Conservation (phyloP, 129 eudicot species). For the Erigeron canadensis region DNA sequence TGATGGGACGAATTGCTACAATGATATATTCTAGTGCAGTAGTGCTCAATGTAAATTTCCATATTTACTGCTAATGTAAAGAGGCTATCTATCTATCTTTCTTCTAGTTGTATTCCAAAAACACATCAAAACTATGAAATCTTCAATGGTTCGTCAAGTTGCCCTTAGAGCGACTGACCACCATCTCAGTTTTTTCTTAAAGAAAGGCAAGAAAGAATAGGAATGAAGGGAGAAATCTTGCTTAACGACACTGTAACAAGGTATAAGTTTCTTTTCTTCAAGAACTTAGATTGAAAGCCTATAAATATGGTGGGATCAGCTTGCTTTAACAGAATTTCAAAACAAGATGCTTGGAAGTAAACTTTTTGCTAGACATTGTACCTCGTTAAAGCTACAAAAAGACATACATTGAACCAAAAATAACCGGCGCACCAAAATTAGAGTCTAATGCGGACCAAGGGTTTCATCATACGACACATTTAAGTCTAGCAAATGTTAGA, state of each 20-base stretch:
- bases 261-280: neutral
- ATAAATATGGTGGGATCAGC: neutral
- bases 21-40: no score
- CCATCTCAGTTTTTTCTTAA: no score
- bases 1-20: no score
- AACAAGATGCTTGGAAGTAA: conserved; percentile 14
- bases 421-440: conserved; percentile 15
- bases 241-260: neutral
- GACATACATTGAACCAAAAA: conserved; percentile 16
- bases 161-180: no score
- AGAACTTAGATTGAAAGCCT: neutral
- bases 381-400: conserved; percentile 18
- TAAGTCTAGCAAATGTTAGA: conserved; percentile 85
- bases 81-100: no score
- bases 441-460: neutral
- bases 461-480: conserved; percentile 37
- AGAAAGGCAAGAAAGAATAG: neutral
- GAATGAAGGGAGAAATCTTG: neutral
- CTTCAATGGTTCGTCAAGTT: no score
- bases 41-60: no score
- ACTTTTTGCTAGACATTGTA: neutral
- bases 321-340: conserved; percentile 1
- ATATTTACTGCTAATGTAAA: no score
- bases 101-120: no score
- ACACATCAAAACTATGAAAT: no score